Base-by-base conservation (phyloP, 176 grass and related monocot genomes). In the Triticum urartu region DNA sequence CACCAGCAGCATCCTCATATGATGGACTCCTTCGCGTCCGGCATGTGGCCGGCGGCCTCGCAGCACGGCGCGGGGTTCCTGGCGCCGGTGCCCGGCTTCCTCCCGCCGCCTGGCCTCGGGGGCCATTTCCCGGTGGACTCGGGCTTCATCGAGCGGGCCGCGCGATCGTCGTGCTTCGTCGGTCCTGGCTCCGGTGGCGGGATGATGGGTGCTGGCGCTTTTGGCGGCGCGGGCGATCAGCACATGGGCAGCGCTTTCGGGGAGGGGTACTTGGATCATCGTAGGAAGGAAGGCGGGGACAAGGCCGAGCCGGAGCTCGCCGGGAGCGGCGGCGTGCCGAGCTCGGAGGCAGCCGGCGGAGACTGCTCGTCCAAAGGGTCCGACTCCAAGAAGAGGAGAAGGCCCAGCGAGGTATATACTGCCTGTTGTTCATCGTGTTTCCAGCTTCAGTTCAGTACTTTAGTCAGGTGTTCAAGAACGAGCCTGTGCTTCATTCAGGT, bases 91-190 rank as follows among this genome's bases (percentile, higher is more conserved):
- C 69, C 84, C 11, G 82, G 84, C 64, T 82, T 92, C 86, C 86
- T 89, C 21, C 69, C 79, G 13, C 94, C 91, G 25, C 72, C 72
- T 10, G 85, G 77, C 50, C 84, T 93, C 6, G 72, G 85, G 4
- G 72, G 25, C 45, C 91, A 94, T 87, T 99, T 94, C 90, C 86
- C 92, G 0, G 84, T 88, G 13, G 94, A 97, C 84, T 84, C 97
- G 6, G 90, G 86, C 62, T 99, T 99, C 87, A 99, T 94, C 81
- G 89, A 93, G 80, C 87, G 89, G 21, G 89, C 94, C 6, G 92
- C 92, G 43, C 86, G 92, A 74, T 92, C 93, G 33, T 93, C 97
- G 1, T 93, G 94, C 87, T 99, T 94, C 56, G 52, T 81, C 56
- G 79, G 73, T 25, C 72, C 72, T 8, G 72, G 72, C 45, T 68